Conservation (phyloP, 129 eudicot genomes). For the Lactuca saligna region DNA sequence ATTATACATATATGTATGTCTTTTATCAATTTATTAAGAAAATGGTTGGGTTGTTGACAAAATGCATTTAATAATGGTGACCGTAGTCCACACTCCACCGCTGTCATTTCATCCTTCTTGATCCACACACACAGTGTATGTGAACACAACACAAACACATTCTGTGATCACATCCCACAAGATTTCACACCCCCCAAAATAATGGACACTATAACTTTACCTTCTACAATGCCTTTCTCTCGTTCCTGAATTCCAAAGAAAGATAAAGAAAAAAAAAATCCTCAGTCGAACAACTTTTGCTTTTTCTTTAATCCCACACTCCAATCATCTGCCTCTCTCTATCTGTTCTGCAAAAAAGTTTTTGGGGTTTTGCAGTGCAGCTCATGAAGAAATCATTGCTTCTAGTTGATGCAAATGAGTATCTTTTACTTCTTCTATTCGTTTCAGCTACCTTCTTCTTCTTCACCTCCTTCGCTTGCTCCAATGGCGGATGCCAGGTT, state of each 20-base stretch:
- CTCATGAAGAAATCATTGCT: conserved; percentile 41
- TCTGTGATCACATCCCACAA: conserved; percentile 17
- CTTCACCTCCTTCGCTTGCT: conserved; percentile 49
- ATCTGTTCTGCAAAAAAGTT: conserved; percentile 36
- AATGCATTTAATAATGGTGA: conserved; percentile 13
- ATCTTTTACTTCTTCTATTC: conserved; percentile 23
- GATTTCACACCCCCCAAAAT: background rate
- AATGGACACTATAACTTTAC: conserved; percentile 27
- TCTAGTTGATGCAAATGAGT: conserved; percentile 18
- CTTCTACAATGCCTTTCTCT: conserved; percentile 8
- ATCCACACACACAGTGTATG: conserved; percentile 20
- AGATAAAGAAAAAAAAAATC: background rate
- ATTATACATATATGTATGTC: no score
- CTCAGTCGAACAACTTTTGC: conserved; percentile 21
- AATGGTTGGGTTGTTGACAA: background rate
- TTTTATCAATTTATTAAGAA: background rate
- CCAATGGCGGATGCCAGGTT: conserved; percentile 75
- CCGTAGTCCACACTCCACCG: conserved; percentile 17
- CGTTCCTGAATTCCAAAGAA: conserved; percentile 20
- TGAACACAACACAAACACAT: conserved; percentile 26
- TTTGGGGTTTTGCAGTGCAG: conserved; percentile 39
- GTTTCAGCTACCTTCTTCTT: conserved; percentile 30
- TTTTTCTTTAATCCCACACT: conserved; percentile 14
- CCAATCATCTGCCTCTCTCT: conserved; percentile 2
- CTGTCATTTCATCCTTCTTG: background rate